Base-by-base conservation (phyloP, 768 basidiomycete species). In the Tylopilus sp. region DNA sequence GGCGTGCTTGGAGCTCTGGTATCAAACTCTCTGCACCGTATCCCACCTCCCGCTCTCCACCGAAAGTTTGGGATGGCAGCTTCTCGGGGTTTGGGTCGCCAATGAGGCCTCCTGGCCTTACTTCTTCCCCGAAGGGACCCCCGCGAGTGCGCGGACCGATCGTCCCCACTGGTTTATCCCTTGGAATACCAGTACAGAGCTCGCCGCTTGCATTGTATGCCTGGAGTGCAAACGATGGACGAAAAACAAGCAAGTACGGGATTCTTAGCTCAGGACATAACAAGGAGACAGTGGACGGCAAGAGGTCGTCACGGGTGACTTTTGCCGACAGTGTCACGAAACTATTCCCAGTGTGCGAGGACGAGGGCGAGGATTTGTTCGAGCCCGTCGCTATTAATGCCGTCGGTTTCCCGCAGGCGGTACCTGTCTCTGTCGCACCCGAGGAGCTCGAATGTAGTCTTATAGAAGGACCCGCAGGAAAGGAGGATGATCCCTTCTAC, bases 1-100 rank as follows among this genome's bases (percentile, higher is more conserved):
- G 87, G 28, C 75, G 85, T 11, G 87, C 87, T 8, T 89, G 87
- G 87, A 74, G 81, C 49, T 81, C 80, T 55, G 72, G 77, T 31
- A 74, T 76, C 19, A 73, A 79, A 54, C 62, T 76, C 45, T 69
- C 71, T 45, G 62, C 67, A 1, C 63, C 63, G 2, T 69, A 67
- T 53, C 26, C 55, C 19, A n/a, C 42, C 3, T 29, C 49, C 19
- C 45, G 31, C 41, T 44, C 33, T 21, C 16, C 36, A 1, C 34
- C 25, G 22, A 63, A 42, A 48, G 55, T 52, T 24, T 66, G 70
- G 68, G 48, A 54, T 17, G 57, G 59, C 9, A 47, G 45, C 24
- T 26, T 44, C 31, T 46, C 47, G 26, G 14, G 28, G 8, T 17
- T 45, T 12, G 19, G 38, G 30, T 48, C 55, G 0, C 44, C 54